A percentile compares a stretch with the other conserved stretches of the same genome.
These are phyloP conservation scores for Pisolithus tinctorius DNA, from an alignment of 768 basidiomycete genomes.

Conservation along the genomic window DNA sequence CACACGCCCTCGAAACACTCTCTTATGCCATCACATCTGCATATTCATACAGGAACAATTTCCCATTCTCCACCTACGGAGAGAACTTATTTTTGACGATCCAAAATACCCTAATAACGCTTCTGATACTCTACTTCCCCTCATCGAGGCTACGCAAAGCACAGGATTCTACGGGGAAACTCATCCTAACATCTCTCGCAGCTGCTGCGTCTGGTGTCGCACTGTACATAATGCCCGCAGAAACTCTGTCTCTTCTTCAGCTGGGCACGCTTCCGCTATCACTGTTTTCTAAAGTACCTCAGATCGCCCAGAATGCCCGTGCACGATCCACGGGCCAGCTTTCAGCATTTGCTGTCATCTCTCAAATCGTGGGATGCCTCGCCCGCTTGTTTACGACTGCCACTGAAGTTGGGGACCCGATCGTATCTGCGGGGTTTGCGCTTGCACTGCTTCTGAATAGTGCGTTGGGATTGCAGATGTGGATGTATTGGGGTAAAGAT, in stretches of 20 bases:
- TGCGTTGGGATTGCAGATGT: constrained; percentile 80
- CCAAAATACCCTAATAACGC: constrained; percentile 83
- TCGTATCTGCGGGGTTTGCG: constrained; percentile 79
- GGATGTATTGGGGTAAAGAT: constrained; percentile 71
- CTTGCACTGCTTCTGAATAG: constrained; percentile 78
- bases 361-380: constrained; percentile 83
- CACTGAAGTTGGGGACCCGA: constrained; percentile 77
- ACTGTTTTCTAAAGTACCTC: constrained; percentile 89
- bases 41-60: constrained; percentile 78
- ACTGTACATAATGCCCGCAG: constrained; percentile 43
- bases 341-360: constrained; percentile 84
- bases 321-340: constrained; percentile 85
- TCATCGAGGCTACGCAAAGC: constrained; percentile 19
- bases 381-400: constrained; percentile 92
- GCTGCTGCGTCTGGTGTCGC: constrained; percentile 30
- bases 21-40: constrained; percentile 85
- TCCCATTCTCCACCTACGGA: constrained; percentile 96
- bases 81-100: constrained; percentile 92
- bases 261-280: constrained; percentile 85
- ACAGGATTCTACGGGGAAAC: constrained; percentile 23
- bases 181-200: constrained; percentile 26
- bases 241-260: constrained; percentile 64
- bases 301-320: constrained; percentile 77
- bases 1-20: constrained; percentile 86
- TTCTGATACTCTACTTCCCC: constrained; percentile 74